Percentiles rank a stretch among this genome's conserved stretches.
Evolutionary conservation across 2,329 filamentous ascomycete genomes (phyloP).

Genomic region (Penicillium psychrosexuale): DNA sequence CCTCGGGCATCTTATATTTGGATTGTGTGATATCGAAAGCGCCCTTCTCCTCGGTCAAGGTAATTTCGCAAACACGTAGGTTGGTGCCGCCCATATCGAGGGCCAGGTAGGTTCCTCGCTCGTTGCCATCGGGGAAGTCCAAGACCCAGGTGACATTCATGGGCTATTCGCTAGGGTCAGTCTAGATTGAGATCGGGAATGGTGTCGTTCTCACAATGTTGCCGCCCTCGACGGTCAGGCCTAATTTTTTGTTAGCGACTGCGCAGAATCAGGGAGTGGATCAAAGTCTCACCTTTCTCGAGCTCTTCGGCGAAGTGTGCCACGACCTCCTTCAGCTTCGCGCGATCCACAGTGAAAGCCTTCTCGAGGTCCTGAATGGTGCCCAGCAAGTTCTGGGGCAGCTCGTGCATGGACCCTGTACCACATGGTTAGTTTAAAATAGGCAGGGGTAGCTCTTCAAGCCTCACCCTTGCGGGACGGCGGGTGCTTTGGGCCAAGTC

Average conservation of each 20-base stretch:
- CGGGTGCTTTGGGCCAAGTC: constrained; percentile 60
- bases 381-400: constrained; percentile 76
- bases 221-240: constrained; percentile 80
- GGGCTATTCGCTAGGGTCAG: constrained; percentile 56
- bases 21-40: constrained; percentile 94
- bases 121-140: constrained; percentile 79
- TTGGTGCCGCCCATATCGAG: constrained; percentile 97
- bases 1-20: constrained; percentile 91
- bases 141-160: constrained; percentile 99
- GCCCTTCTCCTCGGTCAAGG: constrained; percentile 78
- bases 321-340: constrained; percentile 85
- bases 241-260: constrained; percentile 42
- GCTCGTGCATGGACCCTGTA: constrained; percentile 82
- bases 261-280: not conserved
- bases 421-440: constrained; percentile 8
- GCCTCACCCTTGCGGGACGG: constrained; percentile 72
- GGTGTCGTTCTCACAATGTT: constrained; percentile 68
- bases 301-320: constrained; percentile 87
- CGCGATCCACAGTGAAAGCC: constrained; percentile 71
- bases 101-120: constrained; percentile 82
- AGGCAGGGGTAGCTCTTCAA: constrained; percentile 9
- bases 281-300: constrained; percentile 63
- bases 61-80: constrained; percentile 89
- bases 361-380: constrained; percentile 84
- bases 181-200: constrained; percentile 1